Base-by-base conservation (phyloP, 2,329 filamentous ascomycete genomes). In the Hymenoscyphus albidus region DNA sequence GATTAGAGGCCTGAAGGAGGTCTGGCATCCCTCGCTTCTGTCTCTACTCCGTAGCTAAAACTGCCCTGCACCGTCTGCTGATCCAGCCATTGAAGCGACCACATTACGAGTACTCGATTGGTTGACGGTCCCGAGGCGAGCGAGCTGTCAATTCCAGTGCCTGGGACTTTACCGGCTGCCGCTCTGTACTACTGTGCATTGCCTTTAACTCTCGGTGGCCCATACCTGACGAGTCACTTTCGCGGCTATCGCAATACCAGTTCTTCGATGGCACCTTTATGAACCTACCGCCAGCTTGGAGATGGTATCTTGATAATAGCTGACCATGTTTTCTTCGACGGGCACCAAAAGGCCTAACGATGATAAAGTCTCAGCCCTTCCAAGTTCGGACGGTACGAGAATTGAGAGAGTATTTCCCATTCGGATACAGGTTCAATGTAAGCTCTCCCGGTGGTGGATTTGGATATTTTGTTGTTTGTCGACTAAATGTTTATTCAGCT, bases 351-450 rank as follows among this genome's bases (percentile, higher is more conserved):
- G 44, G 44, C 22, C 18, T 10, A 51, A 51, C 44, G 44, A 51
- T 51, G n/a, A 22, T 18, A 51, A 51, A 10, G 18, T 3, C 18
- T 7, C 9, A n/a, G 22, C 18, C 12, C 27, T 9, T 31, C n/a
- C 61, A 12, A 55, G 16, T 38, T 13, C 48, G 14, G 14, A 22
- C 16, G 7, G n/a, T 56, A 16, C 39, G 31, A 58, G 39, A 12
- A 48, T 66, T n/a, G 64, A 66, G 62, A 62, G 64, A 38, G 58
- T 64, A 22, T 66, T 66, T 44, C 64, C 64, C 12, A 66, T 66
- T 31, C 58, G 64, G 10, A 56, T 61, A 39, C 32, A 63, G 14
- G 39, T 61, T 32, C 42, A 39, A 9, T 42, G 58, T n/a, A 63
- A 58, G n/a, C 40, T 44, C 51, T 14, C 48, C 22, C 35, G 16